Conservation (phyloP, 768 basidiomycete genomes). For the Flagelloscypha sp. region DNA sequence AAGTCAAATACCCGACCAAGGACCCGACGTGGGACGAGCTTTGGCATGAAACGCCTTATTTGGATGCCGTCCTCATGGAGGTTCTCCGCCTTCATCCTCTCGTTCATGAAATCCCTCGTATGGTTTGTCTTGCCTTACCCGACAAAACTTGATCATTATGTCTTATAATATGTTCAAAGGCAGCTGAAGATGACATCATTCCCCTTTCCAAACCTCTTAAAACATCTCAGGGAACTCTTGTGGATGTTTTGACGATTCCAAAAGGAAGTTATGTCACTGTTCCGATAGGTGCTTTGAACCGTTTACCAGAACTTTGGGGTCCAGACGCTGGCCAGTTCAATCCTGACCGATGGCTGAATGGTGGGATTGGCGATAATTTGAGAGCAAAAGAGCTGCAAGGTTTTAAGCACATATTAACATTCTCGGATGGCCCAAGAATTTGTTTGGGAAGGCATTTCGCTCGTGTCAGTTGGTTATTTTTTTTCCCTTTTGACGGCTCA, state of each 20-base stretch:
- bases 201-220: conserved; percentile 26
- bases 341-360: conserved; percentile 42
- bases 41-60: no score
- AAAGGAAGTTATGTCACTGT: conserved; percentile 21
- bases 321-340: conserved; percentile 36
- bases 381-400: no score
- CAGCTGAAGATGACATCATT: conserved; percentile 21
- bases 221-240: conserved; percentile 19
- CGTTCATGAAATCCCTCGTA: conserved; percentile 22
- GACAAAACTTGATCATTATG: not conserved
- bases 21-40: conserved; percentile 9
- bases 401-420: no score
- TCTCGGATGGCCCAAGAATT: no score
- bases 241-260: conserved; percentile 17
- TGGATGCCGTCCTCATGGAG: conserved; percentile 34
- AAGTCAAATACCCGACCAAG: conserved; percentile 11
- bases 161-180: conserved; percentile 10
- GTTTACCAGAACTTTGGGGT: conserved; percentile 31
- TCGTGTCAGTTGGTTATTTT: no score
- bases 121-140: no score
- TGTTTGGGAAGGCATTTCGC: no score
- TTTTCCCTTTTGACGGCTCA: no score
- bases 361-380: no score
- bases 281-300: conserved; percentile 25
- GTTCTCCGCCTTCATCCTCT: conserved; percentile 30